These are phyloP conservation scores for Taphrina betulina DNA, from an alignment of 1,139 yeast genomes.

Conservation along the genomic window DNA sequence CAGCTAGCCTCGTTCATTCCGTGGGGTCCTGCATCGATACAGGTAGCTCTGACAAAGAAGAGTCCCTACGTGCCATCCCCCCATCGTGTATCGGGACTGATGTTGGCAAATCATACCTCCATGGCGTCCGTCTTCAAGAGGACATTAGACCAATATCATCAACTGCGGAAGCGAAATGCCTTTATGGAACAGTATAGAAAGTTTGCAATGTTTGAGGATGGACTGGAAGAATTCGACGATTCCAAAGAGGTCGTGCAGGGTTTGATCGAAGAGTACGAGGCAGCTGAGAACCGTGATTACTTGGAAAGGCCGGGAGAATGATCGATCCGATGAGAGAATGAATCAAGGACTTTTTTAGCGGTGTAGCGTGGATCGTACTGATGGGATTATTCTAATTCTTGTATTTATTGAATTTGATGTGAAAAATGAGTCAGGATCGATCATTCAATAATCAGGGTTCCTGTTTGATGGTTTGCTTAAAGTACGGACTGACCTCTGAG, in stretches of 20 bases:
- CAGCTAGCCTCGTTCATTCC: constrained; percentile 69
- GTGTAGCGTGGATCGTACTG: too few species aligned
- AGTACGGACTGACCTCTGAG: constrained; percentile 8
- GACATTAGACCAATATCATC: constrained; percentile 74
- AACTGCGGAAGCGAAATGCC: constrained; percentile 75
- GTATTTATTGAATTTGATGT: too few species aligned
- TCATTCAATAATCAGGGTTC: too few species aligned
- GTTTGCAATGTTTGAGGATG: constrained; percentile 55
- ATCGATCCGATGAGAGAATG: neutral
- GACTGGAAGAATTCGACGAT: constrained; percentile 74
- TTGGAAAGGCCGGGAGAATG: constrained; percentile 7
- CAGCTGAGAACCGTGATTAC: constrained; percentile 58
- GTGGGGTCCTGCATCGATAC: constrained; percentile 80
- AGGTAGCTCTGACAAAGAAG: constrained; percentile 71
- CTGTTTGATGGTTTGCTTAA: neutral
- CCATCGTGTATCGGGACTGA: constrained; percentile 41
- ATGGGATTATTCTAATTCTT: too few species aligned
- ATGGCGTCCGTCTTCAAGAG: constrained; percentile 51
- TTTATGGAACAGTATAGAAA: constrained; percentile 75
- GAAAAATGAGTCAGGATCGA: too few species aligned
- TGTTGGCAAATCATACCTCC: constrained; percentile 40
- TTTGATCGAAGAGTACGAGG: constrained; percentile 69
- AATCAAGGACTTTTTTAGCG: neutral
- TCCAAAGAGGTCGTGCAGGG: constrained; percentile 69
- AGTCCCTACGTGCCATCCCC: constrained; percentile 56